Conservation (phyloP, 768 basidiomycete genomes). For the Coprinopsis marcescibilis region DNA sequence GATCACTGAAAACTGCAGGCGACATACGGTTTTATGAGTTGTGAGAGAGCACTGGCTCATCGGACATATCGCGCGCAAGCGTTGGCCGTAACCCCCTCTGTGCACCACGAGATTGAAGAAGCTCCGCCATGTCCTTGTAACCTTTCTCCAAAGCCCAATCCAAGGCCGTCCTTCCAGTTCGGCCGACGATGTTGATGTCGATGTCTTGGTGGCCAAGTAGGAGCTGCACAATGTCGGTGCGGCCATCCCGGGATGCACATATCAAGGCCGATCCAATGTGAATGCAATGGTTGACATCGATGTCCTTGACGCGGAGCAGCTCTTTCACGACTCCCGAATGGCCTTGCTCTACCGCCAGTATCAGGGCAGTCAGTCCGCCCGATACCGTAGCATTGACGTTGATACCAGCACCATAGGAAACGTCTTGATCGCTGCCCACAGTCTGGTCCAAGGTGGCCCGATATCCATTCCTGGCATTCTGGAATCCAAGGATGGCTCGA, state of each 20-base stretch:
- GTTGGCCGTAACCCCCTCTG: too few relatives aligned
- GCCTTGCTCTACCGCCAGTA: not conserved
- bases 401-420: not conserved
- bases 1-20: too few relatives aligned
- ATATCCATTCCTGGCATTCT: not conserved
- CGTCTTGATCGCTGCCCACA: not conserved
- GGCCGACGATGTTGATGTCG: not conserved
- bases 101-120: too few relatives aligned
- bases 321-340: not conserved
- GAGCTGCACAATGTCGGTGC: not conserved
- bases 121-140: not conserved
- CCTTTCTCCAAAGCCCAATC: not conserved
- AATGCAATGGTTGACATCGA: not conserved
- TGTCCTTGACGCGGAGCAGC: not conserved
- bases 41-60: too few relatives aligned
- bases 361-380: not conserved
- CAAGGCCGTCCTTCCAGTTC: not conserved
- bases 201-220: not conserved
- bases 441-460: not conserved
- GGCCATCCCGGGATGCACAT: not conserved
- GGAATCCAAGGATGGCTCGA: not conserved
- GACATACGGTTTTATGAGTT: too few relatives aligned
- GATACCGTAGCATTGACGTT: not conserved
- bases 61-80: too few relatives aligned
- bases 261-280: not conserved